Base-by-base conservation (phyloP, 2,329 filamentous ascomycete genomes). In the Dryadomyces sulphureus region DNA sequence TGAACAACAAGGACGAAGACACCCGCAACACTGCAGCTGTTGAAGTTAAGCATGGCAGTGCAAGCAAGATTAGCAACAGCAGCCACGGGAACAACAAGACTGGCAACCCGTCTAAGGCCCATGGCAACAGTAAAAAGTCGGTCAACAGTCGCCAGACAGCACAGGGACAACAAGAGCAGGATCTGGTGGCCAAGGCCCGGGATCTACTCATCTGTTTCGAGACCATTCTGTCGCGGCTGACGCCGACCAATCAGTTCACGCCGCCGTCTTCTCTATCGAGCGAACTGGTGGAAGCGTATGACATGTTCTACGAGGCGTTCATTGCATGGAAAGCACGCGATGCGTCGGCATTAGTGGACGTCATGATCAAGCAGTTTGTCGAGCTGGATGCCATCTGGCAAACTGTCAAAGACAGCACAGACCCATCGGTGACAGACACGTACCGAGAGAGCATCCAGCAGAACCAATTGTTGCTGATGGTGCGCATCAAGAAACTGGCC, bases 301-400 rank as follows among this genome's bases (percentile, higher is more conserved):
- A 81, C 27, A 75, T 79, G 0, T 92, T 87, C 54, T 77, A 81
- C 54, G 81, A 84, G 45, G 83, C 83, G 1, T 89, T 92, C 56
- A 83, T 85, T 49, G 79, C 83, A 4, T 92, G 85, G 85, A 87
- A 89, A 61, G 80, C 84, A 2, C 75, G 84, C 45, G 85, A 90
- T 58, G 85, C 83, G 0, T 79, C 79, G 45, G 79, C 84, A 0
- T 67, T 92, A 5, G 77, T 90, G 45, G 82, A 89, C 55, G 81
- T 86, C 46, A 89, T 92, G 84, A 71, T 90, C n/a, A 73, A 85
- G 56, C 84, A 87, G 52, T 89, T 90, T 60, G 83, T 89, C 17
- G 84, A 88, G 57, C 72, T 92, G 2, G 85, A 92, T 56, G 81
- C 81, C 32, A 90, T 90, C 41, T 84, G 84, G 70, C 82, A 88